Base-by-base conservation (phyloP, 2,329 filamentous ascomycete genomes). In the Amauroascus verrucosus region DNA sequence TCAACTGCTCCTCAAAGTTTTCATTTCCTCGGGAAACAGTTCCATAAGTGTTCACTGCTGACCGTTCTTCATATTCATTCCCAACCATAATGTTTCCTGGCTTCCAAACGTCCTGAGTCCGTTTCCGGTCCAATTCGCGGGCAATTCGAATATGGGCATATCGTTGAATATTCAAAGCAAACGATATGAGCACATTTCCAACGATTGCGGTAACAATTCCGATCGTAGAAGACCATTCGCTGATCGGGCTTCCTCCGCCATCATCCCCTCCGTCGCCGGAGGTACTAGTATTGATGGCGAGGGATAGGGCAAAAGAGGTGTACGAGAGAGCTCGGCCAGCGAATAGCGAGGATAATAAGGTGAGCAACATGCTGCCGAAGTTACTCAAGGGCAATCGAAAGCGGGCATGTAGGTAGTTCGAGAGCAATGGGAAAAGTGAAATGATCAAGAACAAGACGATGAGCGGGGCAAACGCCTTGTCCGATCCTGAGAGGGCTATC, bases 91-190 rank as follows among this genome's bases (percentile, higher is more conserved):
- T 56, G 35, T 59, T 58, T 6, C 68, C 65, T 40, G 73, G 74
- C 60, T 76, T 79, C 61, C 77, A 63, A n/a, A 77, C 75, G 48
- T 77, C 73, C 45, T 75, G 76, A 56, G 77, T 74, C 49, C 78
- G 77, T 44, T 77, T 72, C 57, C 79, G 77, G 44, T 78, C 75
- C 60, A 78, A 81, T 66, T 90, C 83, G 61, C 83, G 78, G 57
- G 88, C 82, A 57, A 98, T 78, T 54, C 85, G 81, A 54, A 93
- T 88, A 66, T 98, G 93, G 32, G 93, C 91, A 67, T 97, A 97
- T 59, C 93, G 83, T 70, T 98, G 93, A 48, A 94, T 91, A 66
- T 98, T 98, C 57, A 98, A 80, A 11, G 93, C 93, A 58, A 98
- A 83, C 0, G 91, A 95, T 60, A 98, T 97, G 51, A 98, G 78